Conservation (phyloP, 1,139 yeast species). For the Geotrichum bryndzae region DNA sequence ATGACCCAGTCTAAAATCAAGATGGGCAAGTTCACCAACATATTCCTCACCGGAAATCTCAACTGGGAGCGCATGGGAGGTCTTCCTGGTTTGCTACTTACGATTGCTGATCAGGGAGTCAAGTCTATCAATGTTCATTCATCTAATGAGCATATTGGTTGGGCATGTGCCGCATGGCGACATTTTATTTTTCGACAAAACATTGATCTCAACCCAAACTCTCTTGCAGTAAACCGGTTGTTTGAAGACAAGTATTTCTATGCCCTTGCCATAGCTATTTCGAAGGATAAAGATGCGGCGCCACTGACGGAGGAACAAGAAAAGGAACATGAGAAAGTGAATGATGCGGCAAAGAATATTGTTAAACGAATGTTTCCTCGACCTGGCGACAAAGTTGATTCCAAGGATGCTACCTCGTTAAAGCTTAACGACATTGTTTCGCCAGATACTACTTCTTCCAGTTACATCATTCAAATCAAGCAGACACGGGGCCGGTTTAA, state of each 20-base stretch:
- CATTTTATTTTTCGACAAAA: slow-evolving; percentile 84
- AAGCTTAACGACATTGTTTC: neutral
- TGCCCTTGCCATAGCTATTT: slow-evolving; percentile 34
- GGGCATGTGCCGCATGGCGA: slow-evolving; percentile 75
- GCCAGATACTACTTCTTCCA: slow-evolving; percentile 34
- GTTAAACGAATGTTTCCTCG: slow-evolving; percentile 22
- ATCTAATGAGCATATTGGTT: slow-evolving; percentile 41
- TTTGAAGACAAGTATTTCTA: slow-evolving; percentile 48
- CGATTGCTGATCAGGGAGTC: slow-evolving; percentile 77
- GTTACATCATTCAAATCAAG: slow-evolving; percentile 58
- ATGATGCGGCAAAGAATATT: slow-evolving; percentile 13
- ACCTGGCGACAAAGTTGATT: neutral
- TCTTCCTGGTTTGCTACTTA: slow-evolving; percentile 78
- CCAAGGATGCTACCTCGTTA: neutral
- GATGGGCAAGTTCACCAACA: slow-evolving; percentile 46
- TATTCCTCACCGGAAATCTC: slow-evolving; percentile 70
- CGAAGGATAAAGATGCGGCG: neutral
- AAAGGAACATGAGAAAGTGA: slow-evolving; percentile 7
- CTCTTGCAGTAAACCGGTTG: slow-evolving; percentile 28
- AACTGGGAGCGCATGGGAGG: slow-evolving; percentile 80
- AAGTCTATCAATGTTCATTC: slow-evolving; percentile 44
- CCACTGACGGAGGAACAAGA: neutral
- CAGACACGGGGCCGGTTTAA: slow-evolving; percentile 77
- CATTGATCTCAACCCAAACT: slow-evolving; percentile 40
- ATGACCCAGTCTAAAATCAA: slow-evolving; percentile 39